phyloP scores from a whole-genome alignment of 106 monocot genomes.

The Hemerocallis citrina region DNA sequence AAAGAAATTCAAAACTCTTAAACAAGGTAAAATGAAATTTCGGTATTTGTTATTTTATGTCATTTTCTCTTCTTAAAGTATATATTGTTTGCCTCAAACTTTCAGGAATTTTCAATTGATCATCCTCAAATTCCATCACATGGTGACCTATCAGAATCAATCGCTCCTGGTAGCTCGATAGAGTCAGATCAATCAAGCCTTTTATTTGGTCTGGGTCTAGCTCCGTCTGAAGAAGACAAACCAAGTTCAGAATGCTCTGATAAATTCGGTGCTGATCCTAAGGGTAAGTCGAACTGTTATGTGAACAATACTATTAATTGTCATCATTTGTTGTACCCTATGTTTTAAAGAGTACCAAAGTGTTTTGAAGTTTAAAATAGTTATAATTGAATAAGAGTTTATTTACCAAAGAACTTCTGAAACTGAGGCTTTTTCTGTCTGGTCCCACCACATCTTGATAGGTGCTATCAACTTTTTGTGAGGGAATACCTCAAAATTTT shows the following conservation, averaged over 20 bases:
- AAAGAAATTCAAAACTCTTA: too few species aligned
- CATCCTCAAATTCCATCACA: conserved; percentile 2
- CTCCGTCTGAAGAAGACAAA: conserved; percentile 27
- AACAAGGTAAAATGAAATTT: too few species aligned
- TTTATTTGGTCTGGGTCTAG: conserved; percentile 53
- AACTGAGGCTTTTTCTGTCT: not conserved
- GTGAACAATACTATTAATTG: not conserved
- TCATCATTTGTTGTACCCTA: too few species aligned
- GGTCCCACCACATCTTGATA: too few species aligned
- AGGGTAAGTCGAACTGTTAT: conserved; percentile 27
- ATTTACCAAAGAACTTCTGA: too few species aligned
- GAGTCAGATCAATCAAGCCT: conserved; percentile 70
- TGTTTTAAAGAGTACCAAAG: too few species aligned
- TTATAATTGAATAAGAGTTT: too few species aligned
- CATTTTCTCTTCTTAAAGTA: not conserved
- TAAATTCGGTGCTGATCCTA: conserved; percentile 55
- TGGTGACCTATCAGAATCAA: not conserved
- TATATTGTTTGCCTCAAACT: not conserved
- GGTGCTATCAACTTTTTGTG: too few species aligned
- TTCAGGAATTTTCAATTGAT: conserved; percentile 4
- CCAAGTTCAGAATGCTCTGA: conserved; percentile 48
- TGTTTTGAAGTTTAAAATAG: too few species aligned
- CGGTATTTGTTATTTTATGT: too few species aligned
- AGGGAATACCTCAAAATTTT: too few species aligned
- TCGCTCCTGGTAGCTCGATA: conserved; percentile 8